These are phyloP conservation scores for Sodiomyces alkalinus DNA, from an alignment of 2,329 filamentous ascomycete genomes.

Conservation along the genomic window DNA sequence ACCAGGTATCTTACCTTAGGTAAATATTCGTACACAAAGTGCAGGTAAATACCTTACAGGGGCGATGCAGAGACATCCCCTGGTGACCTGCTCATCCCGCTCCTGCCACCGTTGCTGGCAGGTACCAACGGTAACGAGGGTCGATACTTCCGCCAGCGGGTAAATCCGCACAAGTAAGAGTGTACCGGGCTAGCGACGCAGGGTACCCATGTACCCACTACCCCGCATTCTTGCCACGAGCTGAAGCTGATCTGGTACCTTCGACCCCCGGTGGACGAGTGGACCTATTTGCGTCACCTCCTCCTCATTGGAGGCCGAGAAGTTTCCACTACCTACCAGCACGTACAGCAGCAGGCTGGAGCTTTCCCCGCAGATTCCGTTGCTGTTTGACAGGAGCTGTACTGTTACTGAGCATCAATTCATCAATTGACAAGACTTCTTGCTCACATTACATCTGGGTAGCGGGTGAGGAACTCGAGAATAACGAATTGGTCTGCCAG, in stretches of 20 bases:
- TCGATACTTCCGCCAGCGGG: conserved; percentile 4
- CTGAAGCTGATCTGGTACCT: conserved; percentile 7
- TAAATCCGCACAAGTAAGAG: neutral
- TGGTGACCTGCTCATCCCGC: no score
- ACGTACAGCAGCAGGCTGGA: no score
- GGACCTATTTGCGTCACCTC: conserved; percentile 7
- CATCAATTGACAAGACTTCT: neutral
- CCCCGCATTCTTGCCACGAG: conserved; percentile 8
- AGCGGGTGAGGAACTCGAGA: no score
- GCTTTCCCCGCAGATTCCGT: no score
- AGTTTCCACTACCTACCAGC: no score
- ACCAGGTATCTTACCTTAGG: no score
- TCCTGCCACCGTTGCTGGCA: no score
- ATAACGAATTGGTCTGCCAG: neutral
- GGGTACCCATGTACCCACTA: conserved; percentile 8
- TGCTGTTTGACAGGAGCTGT: neutral
- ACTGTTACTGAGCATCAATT: neutral
- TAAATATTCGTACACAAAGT: no score
- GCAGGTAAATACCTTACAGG: no score
- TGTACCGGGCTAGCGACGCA: conserved; percentile 5
- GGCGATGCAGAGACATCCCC: no score
- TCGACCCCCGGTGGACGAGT: conserved; percentile 9
- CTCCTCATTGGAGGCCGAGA: neutral
- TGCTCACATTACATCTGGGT: no score
- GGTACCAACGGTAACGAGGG: conserved; percentile 3